Evolutionary conservation across 2,329 filamentous ascomycete genomes (phyloP).

Genomic region (Fusarium praegraminearum): DNA sequence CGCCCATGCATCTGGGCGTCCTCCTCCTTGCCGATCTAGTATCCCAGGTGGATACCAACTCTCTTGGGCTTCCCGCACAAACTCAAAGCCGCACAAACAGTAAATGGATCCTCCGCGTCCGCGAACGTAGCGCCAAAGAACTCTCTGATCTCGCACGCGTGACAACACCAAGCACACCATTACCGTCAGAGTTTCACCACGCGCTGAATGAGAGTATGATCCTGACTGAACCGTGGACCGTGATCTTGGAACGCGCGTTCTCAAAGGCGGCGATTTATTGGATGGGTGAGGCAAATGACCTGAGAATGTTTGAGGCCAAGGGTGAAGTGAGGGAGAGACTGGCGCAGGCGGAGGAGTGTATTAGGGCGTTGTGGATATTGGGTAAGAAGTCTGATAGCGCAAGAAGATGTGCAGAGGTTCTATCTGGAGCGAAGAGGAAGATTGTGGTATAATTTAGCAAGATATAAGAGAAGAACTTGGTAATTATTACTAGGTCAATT

Average conservation of each 20-base stretch:
- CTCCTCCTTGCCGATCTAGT: slow-evolving; percentile 67
- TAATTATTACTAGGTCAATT: background rate
- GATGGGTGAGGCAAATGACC: slow-evolving; percentile 50
- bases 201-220: slow-evolving; percentile 65
- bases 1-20: slow-evolving; percentile 68
- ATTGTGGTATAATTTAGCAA: background rate
- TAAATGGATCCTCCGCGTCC: slow-evolving; percentile 55
- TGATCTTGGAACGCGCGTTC: slow-evolving; percentile 65
- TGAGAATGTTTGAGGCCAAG: slow-evolving; percentile 40
- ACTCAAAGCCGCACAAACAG: slow-evolving; percentile 44
- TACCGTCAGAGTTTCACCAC: slow-evolving; percentile 61
- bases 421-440: slow-evolving; percentile 20
- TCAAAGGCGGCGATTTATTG: slow-evolving; percentile 57
- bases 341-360: slow-evolving; percentile 59
- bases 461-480: background rate
- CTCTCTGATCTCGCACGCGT: slow-evolving; percentile 62
- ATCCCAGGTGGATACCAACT: slow-evolving; percentile 60
- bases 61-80: slow-evolving; percentile 36
- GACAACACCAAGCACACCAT: slow-evolving; percentile 51
- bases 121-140: slow-evolving; percentile 58
- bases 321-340: slow-evolving; percentile 49
- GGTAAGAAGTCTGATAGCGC: slow-evolving; percentile 66
- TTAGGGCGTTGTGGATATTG: slow-evolving; percentile 65
- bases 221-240: slow-evolving; percentile 70
- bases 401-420: slow-evolving; percentile 38